Base-by-base conservation (phyloP, 345 rosid genomes). In the Anacardium occidentale region DNA sequence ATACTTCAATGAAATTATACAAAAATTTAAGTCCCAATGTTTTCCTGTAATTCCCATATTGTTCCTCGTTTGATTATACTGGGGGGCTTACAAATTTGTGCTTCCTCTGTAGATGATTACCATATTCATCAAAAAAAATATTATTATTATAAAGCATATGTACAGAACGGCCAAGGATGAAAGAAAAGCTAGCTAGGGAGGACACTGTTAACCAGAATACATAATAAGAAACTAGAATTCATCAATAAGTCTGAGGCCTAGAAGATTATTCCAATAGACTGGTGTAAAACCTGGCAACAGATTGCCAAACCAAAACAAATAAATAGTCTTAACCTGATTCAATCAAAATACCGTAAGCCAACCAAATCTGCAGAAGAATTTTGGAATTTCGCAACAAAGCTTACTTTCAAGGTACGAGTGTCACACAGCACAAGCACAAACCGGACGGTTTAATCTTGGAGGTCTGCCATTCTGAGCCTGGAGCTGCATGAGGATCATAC, bases 401-500 rank as follows among this genome's bases (percentile, higher is more conserved):
- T 5, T 57, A 58, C 29, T 13, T 29, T 89, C 86, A 95, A 61
- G 93, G 90, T 77, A 80, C 84, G 74, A 95, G 82, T 32, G 93
- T 90, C 51, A 91, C 96, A 66, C 90, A 82, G 81, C 87, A 83
- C 63, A 89, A 71, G 77, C 97, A 95, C 55, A 79, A 51, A 11
- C 94, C 97, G 21, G 94, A 91, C 0, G 88, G 89, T 81, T 86
- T 91, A 57, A 95, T 85, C 51, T 79, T 76, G 50, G 85, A 85
- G 75, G 86, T 78, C 83, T 75, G 82, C 99, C 99, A 92, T 69
- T 91, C 90, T 4, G 78, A 81, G 5, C 97, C 97, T 0, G 86
- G 80, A n/a, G 81, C 76, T 54, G 90, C 98, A 53, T 81, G 74
- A 1, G 98, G 98, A 66, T 92, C 97, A 60, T 92, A 95, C 75